Percentiles rank a stretch among this genome's conserved stretches.
Conservation (phyloP, 495 filamentous ascomycete genomes). For the Aspergillus funiculosus region DNA sequence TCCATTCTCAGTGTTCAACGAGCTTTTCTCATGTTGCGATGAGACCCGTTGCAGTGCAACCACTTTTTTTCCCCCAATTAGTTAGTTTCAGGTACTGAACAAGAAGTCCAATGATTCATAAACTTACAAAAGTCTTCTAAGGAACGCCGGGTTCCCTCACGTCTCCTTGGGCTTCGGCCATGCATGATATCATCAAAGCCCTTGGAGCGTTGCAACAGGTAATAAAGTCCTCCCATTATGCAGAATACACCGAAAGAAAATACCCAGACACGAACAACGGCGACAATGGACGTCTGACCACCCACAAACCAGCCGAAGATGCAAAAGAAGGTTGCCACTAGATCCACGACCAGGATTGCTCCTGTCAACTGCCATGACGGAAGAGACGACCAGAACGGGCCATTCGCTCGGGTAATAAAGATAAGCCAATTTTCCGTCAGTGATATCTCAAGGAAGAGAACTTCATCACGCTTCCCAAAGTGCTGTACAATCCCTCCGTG, state of each 20-base stretch:
- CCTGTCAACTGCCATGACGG: conserved; percentile 76
- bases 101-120: not conserved
- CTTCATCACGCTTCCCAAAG: conserved; percentile 71
- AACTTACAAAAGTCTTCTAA: conserved; percentile 81
- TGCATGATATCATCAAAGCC: conserved; percentile 91
- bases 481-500: conserved; percentile 82
- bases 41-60: conserved; percentile 19
- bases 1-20: conserved; percentile 6
- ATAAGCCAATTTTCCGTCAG: conserved; percentile 95
- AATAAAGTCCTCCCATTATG: conserved; percentile 60
- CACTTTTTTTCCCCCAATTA: conserved; percentile 9
- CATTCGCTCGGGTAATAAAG: conserved; percentile 87
- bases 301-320: conserved; percentile 73
- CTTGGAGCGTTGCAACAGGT: conserved; percentile 66
- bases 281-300: conserved; percentile 62
- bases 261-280: conserved; percentile 82
- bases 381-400: conserved; percentile 76
- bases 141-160: conserved; percentile 56
- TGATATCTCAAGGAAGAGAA: conserved; percentile 85
- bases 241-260: conserved; percentile 85
- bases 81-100: not conserved
- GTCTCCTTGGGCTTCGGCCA: conserved; percentile 68
- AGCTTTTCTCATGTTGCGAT: conserved; percentile 15
- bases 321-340: conserved; percentile 76
- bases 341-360: conserved; percentile 74